These are phyloP conservation scores for Leccinum rimulosum DNA, from an alignment of 768 basidiomycete species.

Conservation along the genomic window DNA sequence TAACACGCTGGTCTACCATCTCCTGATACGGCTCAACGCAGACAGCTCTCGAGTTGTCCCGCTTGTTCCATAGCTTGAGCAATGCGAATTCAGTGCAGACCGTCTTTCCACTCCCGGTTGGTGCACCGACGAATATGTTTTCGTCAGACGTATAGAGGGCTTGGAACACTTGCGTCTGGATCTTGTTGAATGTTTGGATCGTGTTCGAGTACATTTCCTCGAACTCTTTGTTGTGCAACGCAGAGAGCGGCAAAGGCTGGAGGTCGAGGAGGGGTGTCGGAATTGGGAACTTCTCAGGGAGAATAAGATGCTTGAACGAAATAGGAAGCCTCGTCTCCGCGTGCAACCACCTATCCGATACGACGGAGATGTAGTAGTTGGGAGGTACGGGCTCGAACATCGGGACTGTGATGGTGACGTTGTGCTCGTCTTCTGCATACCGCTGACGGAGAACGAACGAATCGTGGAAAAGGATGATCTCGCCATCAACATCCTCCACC, in stretches of 20 bases:
- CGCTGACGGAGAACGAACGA: no score
- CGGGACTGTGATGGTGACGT: constrained; percentile 89
- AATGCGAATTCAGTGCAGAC: constrained; percentile 97
- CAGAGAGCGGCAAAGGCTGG: constrained; percentile 87
- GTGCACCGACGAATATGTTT: constrained; percentile 95
- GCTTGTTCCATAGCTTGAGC: constrained; percentile 90
- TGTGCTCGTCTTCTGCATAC: no score
- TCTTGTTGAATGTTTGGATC: no score
- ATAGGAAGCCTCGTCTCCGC: constrained; percentile 93
- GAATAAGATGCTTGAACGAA: constrained; percentile 96
- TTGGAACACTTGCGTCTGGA: no score
- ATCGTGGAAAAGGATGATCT: no score
- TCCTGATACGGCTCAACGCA: constrained; percentile 98
- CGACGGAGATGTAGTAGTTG: constrained; percentile 94
- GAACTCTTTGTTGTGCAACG: no score
- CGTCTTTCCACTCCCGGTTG: constrained; percentile 96
- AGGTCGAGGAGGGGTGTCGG: constrained; percentile 93
- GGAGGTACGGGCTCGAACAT: constrained; percentile 98
- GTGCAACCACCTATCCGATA: constrained; percentile 95
- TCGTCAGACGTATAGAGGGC: constrained; percentile 95
- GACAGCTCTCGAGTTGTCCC: constrained; percentile 78
- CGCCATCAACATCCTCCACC: no score
- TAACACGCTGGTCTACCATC: constrained; percentile 89
- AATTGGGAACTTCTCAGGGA: constrained; percentile 94
- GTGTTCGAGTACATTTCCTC: no score